phyloP scores from a whole-genome alignment of 1,139 yeast genomes.

The Suhomyces panamericanus region DNA sequence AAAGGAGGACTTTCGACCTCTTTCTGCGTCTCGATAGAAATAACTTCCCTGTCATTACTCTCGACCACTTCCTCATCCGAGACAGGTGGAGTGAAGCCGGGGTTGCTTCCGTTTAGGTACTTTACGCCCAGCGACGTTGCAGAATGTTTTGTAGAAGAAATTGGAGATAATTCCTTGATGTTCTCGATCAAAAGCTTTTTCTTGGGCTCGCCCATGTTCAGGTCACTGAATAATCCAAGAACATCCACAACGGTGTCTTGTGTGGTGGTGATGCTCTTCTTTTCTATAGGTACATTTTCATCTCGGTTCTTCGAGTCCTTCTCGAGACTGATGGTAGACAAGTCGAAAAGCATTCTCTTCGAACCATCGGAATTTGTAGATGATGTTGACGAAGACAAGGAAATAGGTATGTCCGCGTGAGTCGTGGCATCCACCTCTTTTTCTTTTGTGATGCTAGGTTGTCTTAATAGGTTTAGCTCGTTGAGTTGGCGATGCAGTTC shows the following conservation, averaged over 20 bases:
- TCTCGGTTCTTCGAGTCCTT: slow-evolving; percentile 1
- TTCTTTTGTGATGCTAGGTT: background rate
- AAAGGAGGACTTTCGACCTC: background rate
- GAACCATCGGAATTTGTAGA: background rate
- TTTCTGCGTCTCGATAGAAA: background rate
- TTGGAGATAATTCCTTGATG: slow-evolving; percentile 7
- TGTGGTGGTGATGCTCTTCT: slow-evolving; percentile 16
- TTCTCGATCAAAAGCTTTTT: slow-evolving; percentile 7
- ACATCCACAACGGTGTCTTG: slow-evolving; percentile 18
- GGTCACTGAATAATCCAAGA: slow-evolving; percentile 17
- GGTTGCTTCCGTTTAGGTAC: slow-evolving; percentile 1
- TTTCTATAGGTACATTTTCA: background rate
- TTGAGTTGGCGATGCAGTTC: slow-evolving; percentile 9
- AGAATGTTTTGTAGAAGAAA: background rate
- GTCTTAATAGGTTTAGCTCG: slow-evolving; percentile 2
- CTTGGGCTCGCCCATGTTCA: slow-evolving; percentile 2
- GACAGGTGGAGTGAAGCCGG: slow-evolving; percentile 23
- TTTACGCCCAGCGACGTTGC: background rate
- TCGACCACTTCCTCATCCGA: slow-evolving; percentile 17
- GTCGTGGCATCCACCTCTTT: background rate
- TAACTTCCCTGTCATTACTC: background rate
- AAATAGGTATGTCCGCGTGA: background rate
- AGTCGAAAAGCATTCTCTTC: slow-evolving; percentile 1
- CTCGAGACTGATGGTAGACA: slow-evolving; percentile 1
- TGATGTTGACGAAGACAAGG: background rate